Conservation (phyloP, 768 basidiomycete species). For the Mycena sanguinolenta region DNA sequence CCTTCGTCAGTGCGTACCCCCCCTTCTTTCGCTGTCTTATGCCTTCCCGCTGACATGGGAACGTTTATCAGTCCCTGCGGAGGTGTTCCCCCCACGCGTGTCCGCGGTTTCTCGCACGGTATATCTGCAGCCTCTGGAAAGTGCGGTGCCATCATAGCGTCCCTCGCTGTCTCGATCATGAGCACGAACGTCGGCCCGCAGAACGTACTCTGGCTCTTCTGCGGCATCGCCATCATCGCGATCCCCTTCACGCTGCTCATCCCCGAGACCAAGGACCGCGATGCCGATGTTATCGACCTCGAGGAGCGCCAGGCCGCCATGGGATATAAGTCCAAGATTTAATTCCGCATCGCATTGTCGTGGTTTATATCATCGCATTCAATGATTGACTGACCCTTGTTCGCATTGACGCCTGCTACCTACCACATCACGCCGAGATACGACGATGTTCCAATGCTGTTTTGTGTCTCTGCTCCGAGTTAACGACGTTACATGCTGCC, state of each 20-base stretch:
- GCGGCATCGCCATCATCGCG: conserved; percentile 15
- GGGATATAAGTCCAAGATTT: not conserved
- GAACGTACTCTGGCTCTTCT: conserved; percentile 30
- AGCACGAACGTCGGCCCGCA: conserved; percentile 32
- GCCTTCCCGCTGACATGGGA: not conserved
- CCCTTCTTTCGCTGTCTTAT: not conserved
- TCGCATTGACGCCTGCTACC: too few species aligned
- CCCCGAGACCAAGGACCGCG: conserved; percentile 32
- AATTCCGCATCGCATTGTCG: not conserved
- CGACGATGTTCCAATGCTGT: too few species aligned
- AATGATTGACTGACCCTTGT: too few species aligned
- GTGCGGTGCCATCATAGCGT: conserved; percentile 72
- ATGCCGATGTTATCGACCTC: conserved; percentile 27
- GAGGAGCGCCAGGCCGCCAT: conserved; percentile 19
- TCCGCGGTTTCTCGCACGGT: conserved; percentile 74
- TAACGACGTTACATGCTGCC: too few species aligned
- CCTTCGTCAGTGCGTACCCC: conserved; percentile 56
- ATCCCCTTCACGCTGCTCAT: conserved; percentile 32
- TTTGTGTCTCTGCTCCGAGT: too few species aligned
- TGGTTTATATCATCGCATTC: not conserved
- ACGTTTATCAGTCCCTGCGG: conserved; percentile 59
- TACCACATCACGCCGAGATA: too few species aligned
- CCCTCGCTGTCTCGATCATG: conserved; percentile 34
- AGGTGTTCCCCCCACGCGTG: conserved; percentile 78
- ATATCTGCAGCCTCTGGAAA: conserved; percentile 75